phyloP scores from a whole-genome alignment of 345 rosid species.

The Gossypium sturtianum region DNA sequence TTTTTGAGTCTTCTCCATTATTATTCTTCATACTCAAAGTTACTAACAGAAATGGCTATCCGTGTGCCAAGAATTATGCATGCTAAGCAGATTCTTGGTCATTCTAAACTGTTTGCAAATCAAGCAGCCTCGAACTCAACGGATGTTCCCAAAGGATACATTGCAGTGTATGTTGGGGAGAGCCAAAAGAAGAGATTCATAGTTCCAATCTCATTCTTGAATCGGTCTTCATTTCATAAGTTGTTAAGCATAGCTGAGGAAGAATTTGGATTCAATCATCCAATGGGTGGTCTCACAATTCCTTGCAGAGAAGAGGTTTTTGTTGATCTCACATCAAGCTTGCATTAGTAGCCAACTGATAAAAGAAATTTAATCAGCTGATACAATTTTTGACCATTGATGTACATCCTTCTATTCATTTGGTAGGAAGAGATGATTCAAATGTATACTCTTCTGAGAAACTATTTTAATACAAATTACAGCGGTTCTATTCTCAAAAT shows the following conservation, averaged over 20 bases:
- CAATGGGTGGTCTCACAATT: slow-evolving; percentile 38
- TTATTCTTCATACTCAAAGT: neutral
- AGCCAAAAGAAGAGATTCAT: slow-evolving; percentile 19
- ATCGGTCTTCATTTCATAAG: slow-evolving; percentile 22
- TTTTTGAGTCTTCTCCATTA: neutral
- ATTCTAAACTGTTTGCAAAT: slow-evolving; percentile 8
- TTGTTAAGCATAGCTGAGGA: slow-evolving; percentile 30
- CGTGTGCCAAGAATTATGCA: slow-evolving; percentile 6
- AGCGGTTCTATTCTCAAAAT: neutral
- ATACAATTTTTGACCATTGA: slow-evolving; percentile 12
- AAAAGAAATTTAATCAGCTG: neutral
- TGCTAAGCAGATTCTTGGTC: slow-evolving; percentile 19
- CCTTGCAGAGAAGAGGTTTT: slow-evolving; percentile 39
- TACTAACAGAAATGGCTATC: slow-evolving; percentile 6
- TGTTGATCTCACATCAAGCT: slow-evolving; percentile 26
- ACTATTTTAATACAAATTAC: neutral
- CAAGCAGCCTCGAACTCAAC: neutral
- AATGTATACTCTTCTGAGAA: neutral
- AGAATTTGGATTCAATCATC: slow-evolving; percentile 34
- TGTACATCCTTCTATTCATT: neutral
- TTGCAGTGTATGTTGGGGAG: slow-evolving; percentile 28
- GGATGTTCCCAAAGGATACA: slow-evolving; percentile 22
- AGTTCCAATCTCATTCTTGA: slow-evolving; percentile 27
- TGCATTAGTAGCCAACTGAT: neutral
- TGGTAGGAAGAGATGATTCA: slow-evolving; percentile 11